A percentile compares a stretch with the other conserved stretches of the same genome.
Evolutionary conservation across 208 protist species (phyloP).

Genomic region (Tritrichomonas musculus): DNA sequence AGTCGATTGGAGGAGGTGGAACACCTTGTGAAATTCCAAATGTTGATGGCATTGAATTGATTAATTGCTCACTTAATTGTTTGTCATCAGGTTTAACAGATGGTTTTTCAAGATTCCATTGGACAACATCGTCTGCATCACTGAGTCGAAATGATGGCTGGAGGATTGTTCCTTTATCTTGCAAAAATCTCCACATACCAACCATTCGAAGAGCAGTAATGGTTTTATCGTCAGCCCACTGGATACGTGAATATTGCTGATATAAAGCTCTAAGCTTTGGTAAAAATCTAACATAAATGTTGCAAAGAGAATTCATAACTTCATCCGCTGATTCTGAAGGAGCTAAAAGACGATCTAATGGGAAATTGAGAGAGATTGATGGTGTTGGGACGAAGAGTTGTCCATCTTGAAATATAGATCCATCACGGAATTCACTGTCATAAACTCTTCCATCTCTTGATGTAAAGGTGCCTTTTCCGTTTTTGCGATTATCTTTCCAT

Average conservation of each 20-base stretch:
- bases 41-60: neutral
- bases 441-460: conserved; percentile 15
- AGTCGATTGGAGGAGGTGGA: neutral
- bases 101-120: conserved; percentile 24
- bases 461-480: conserved; percentile 3
- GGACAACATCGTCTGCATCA: neutral
- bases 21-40: neutral
- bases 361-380: conserved; percentile 10
- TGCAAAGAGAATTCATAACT: conserved; percentile 27
- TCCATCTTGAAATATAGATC: neutral
- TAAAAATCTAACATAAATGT: conserved; percentile 17
- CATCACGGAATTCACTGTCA: conserved; percentile 21
- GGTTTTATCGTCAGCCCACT: conserved; percentile 23
- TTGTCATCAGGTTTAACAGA: neutral
- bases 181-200: conserved; percentile 14
- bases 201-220: conserved; percentile 3
- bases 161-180: conserved; percentile 28
- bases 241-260: neutral
- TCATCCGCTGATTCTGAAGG: conserved; percentile 10
- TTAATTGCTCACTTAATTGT: neutral
- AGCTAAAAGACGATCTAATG: neutral
- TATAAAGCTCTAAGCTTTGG: conserved; percentile 27
- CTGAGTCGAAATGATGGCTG: neutral
- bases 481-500: neutral
- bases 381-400: neutral